Percentiles rank a stretch among this genome's conserved stretches.
These are phyloP conservation scores for Angomonas ambiguus DNA, from an alignment of 208 protist genomes.

Conservation along the genomic window DNA sequence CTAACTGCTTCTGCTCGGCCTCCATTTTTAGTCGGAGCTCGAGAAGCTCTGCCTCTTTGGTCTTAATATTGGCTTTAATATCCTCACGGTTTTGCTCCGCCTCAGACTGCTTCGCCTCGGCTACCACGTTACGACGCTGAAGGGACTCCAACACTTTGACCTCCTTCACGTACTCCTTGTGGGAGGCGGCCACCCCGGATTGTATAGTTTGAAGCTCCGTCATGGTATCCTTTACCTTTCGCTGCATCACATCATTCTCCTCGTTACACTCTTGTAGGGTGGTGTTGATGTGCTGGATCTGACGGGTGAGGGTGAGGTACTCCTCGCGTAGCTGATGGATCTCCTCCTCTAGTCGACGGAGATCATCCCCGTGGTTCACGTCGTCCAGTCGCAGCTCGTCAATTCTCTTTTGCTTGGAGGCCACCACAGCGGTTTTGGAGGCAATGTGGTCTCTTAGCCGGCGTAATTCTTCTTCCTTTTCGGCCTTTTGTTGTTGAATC, in stretches of 20 bases:
- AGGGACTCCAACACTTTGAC: slow-evolving; percentile 66
- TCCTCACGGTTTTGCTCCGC: slow-evolving; percentile 40
- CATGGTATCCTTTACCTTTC: slow-evolving; percentile 45
- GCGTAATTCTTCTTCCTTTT: slow-evolving; percentile 81
- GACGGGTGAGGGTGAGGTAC: slow-evolving; percentile 71
- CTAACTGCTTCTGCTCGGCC: slow-evolving; percentile 33
- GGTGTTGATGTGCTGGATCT: slow-evolving; percentile 74
- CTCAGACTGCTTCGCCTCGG: slow-evolving; percentile 52
- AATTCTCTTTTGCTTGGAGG: slow-evolving; percentile 40
- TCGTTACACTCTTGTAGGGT: slow-evolving; percentile 89
- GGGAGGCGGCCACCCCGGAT: slow-evolving; percentile 30
- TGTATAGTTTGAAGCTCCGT: slow-evolving; percentile 67
- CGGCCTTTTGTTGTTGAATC: slow-evolving; percentile 49
- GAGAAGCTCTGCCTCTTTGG: slow-evolving; percentile 55
- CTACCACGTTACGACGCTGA: slow-evolving; percentile 58
- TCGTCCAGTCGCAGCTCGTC: slow-evolving; percentile 59
- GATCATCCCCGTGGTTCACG: slow-evolving; percentile 37
- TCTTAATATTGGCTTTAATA: slow-evolving; percentile 32
- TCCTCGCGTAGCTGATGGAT: slow-evolving; percentile 64
- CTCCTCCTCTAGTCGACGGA: slow-evolving; percentile 31
- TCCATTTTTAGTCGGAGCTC: slow-evolving; percentile 26
- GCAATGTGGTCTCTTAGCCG: slow-evolving; percentile 55
- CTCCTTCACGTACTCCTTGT: slow-evolving; percentile 44
- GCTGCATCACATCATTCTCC: slow-evolving; percentile 72
- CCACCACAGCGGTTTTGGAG: slow-evolving; percentile 22